These are phyloP conservation scores for Phylloporus sp. DNA, from an alignment of 768 basidiomycete genomes.

Conservation along the genomic window DNA sequence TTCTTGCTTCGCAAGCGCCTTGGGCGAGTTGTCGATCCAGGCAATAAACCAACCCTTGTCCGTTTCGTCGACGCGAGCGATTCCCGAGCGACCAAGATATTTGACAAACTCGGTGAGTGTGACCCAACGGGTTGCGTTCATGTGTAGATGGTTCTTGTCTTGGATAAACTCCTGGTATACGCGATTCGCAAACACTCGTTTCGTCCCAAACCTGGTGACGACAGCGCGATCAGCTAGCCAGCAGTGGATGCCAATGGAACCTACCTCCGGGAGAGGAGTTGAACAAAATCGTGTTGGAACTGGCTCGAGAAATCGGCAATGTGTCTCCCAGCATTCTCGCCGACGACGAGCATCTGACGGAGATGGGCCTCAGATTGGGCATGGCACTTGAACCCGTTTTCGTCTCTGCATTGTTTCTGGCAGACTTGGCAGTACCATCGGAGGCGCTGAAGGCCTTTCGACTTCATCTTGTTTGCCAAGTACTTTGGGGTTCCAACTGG, in stretches of 20 bases:
- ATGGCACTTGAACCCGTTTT: slow-evolving; percentile 99
- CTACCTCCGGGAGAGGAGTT: slow-evolving; percentile 77
- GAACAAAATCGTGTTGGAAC: slow-evolving; percentile 92
- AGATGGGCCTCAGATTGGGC: slow-evolving; percentile 83
- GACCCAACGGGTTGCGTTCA: slow-evolving; percentile 98
- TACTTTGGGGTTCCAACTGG: slow-evolving; percentile 84
- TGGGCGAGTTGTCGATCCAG: slow-evolving; percentile 96
- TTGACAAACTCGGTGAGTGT: slow-evolving; percentile 95
- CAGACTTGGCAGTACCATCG: slow-evolving; percentile 99
- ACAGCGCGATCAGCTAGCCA: not conserved
- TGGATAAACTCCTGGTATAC: slow-evolving; percentile 98
- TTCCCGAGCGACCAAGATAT: slow-evolving; percentile 77
- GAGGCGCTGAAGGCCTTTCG: slow-evolving; percentile 91
- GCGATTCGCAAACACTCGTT: slow-evolving; percentile 88
- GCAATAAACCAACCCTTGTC: slow-evolving; percentile 98
- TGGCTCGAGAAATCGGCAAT: slow-evolving; percentile 84
- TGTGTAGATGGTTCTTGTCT: slow-evolving; percentile 91
- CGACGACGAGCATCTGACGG: slow-evolving; percentile 95
- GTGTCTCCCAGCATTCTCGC: slow-evolving; percentile 88
- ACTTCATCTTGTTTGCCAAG: slow-evolving; percentile 95
- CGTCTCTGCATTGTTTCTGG: slow-evolving; percentile 97
- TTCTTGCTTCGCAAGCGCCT: slow-evolving; percentile 86
- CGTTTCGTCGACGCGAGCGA: slow-evolving; percentile 93
- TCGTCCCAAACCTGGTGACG: slow-evolving; percentile 73
- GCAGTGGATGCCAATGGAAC: slow-evolving; percentile 18